Base-by-base conservation (phyloP, 2,329 filamentous ascomycete genomes). In the Cercospora sp. region DNA sequence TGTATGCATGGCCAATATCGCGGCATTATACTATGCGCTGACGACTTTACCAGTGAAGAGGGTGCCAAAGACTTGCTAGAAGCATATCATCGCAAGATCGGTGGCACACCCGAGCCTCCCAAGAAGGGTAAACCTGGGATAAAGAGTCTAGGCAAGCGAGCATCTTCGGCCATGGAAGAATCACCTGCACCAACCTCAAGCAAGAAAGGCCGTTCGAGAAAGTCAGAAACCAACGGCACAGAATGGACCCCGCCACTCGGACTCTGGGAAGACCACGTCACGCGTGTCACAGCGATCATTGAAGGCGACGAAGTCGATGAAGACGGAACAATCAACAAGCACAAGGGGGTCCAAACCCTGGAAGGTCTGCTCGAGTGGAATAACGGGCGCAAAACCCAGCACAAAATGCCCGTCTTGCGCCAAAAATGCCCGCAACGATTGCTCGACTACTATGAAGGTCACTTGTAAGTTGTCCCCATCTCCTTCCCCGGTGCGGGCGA, bases 261-360 rank as follows among this genome's bases (percentile, higher is more conserved):
- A 7, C 89, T 85, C 34, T 95, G 92, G 92, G 92, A 95, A 72
- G 87, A 92, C 10, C 84, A 91, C 2, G 87, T 94, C 26, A 84
- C 86, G 21, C 82, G 83, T 1, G 89, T 95, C 34, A 91, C 93
- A 72, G 91, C 90, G 0, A 90, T 91, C 66, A 87, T 92, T 73
- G 89, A 92, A 72, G 85, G 86, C 61, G 58, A 71, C 40, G 72
- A 73, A 16, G 55, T 63, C 28, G 67, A 68, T 21, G 40, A 62
- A 24, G 77, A 75, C 63, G 63, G 53, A 24, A 62, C 63, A 66
- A 67, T 63, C 60, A 70, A 71, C 49, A 65, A 64, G 53, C 67
- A 69, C 76, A 70, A 70, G 61, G 69, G 73, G 32, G 82, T 85
- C 28, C 82, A 81, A 3, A 86, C 85, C 68, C 82, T 92, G 13